phyloP scores from a whole-genome alignment of 2,329 filamentous ascomycete genomes.

The Fusarium neocosmosporiellum region DNA sequence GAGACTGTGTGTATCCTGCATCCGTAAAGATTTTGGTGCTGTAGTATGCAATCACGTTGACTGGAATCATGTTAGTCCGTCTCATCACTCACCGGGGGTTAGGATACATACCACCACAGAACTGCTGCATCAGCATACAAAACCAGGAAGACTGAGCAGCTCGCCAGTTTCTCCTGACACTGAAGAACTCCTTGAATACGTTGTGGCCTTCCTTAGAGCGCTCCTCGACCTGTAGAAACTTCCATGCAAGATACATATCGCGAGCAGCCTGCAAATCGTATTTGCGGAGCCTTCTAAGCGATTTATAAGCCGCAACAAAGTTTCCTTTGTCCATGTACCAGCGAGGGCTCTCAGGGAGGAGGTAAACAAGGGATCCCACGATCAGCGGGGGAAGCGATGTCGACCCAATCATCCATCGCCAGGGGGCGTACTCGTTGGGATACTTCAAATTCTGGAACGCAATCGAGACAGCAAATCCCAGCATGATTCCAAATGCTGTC shows the following conservation, averaged over 20 bases:
- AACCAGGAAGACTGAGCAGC: conserved; percentile 49
- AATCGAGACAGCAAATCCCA: conserved; percentile 64
- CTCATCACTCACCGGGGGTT: neutral
- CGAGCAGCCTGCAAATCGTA: conserved; percentile 60
- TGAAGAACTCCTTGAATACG: conserved; percentile 45
- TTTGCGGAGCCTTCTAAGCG: conserved; percentile 58
- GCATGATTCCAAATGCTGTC: conserved; percentile 53
- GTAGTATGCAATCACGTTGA: conserved; percentile 47
- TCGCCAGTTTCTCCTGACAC: conserved; percentile 44
- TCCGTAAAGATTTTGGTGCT: conserved; percentile 45
- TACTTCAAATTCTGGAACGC: conserved; percentile 61
- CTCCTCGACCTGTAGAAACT: conserved; percentile 45
- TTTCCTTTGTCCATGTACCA: conserved; percentile 60
- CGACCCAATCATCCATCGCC: conserved; percentile 71
- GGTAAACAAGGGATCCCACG: conserved; percentile 67
- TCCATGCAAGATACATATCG: conserved; percentile 62
- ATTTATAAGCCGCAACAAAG: conserved; percentile 57
- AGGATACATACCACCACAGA: conserved; percentile 58
- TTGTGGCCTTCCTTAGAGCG: conserved; percentile 39
- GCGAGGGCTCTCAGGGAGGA: conserved; percentile 68
- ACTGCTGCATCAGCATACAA: conserved; percentile 52
- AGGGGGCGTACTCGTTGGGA: conserved; percentile 57
- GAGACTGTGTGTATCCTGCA: conserved; percentile 42
- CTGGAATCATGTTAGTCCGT: conserved; percentile 59
- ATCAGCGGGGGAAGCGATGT: conserved; percentile 66